A percentile compares a stretch with the other conserved stretches of the same genome.
These are phyloP conservation scores for Dysphania ambrosioides DNA, from an alignment of 148 eudicot genomes.

Conservation along the genomic window DNA sequence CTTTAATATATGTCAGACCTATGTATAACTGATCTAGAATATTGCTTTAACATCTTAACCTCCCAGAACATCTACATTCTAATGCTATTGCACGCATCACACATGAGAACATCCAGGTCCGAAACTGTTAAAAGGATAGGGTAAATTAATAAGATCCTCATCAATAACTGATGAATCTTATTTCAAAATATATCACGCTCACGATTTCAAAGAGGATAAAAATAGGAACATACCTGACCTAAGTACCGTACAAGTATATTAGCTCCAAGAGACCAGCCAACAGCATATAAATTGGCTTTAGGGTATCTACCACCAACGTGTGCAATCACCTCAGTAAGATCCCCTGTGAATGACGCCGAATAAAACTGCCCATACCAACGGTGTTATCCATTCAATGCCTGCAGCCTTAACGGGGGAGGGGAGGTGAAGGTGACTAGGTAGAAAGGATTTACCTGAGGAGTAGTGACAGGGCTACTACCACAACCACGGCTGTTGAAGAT, in stretches of 20 bases:
- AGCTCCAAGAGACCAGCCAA: slow-evolving; percentile 94
- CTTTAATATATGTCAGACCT: not conserved
- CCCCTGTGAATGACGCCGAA: slow-evolving; percentile 86
- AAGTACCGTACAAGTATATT: slow-evolving; percentile 85
- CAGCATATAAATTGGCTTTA: slow-evolving; percentile 65
- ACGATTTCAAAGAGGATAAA: not conserved
- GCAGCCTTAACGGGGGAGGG: not conserved
- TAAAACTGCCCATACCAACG: slow-evolving; percentile 60
- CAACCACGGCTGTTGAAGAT: slow-evolving; percentile 96
- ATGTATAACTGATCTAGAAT: not conserved
- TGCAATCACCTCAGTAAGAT: slow-evolving; percentile 70
- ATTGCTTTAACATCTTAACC: not conserved
- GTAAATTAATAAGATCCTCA: not conserved
- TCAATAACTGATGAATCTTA: not conserved
- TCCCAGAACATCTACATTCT: not conserved
- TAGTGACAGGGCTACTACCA: slow-evolving; percentile 74
- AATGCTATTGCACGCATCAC: not conserved
- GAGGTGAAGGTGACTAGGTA: not conserved
- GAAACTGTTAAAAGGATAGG: not conserved
- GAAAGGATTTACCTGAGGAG: slow-evolving; percentile 59
- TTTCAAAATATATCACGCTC: not conserved
- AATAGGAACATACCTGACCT: slow-evolving; percentile 54
- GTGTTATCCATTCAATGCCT: not conserved
- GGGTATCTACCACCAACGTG: slow-evolving; percentile 71
- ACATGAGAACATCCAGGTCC: not conserved